Percentiles rank a stretch among this genome's conserved stretches.
phyloP scores from a whole-genome alignment of 2,329 filamentous ascomycete species.

The Talaromyces sp. region DNA sequence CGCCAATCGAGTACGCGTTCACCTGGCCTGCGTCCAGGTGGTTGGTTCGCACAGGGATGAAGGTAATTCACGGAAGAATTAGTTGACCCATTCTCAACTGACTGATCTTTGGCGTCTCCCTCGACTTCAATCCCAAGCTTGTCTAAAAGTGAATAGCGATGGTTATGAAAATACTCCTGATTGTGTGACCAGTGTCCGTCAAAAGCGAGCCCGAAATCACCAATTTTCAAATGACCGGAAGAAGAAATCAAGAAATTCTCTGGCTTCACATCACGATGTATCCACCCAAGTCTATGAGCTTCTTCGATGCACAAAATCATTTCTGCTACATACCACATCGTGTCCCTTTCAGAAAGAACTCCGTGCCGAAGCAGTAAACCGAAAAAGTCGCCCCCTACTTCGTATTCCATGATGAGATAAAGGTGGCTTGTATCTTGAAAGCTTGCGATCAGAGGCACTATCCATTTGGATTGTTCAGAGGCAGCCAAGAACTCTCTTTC shows the following conservation, averaged over 20 bases:
- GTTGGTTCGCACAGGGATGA: background rate
- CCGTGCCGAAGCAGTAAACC: slow-evolving; percentile 81
- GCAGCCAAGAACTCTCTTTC: slow-evolving; percentile 89
- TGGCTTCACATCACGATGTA: slow-evolving; percentile 93
- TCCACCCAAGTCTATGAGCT: slow-evolving; percentile 79
- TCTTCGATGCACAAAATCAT: slow-evolving; percentile 96
- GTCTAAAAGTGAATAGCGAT: slow-evolving; percentile 72
- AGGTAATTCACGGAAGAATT: slow-evolving; percentile 7
- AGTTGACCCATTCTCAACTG: slow-evolving; percentile 43
- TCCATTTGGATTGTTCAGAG: slow-evolving; percentile 83
- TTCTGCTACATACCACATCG: slow-evolving; percentile 86
- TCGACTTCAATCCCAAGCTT: slow-evolving; percentile 67
- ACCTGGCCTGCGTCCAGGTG: slow-evolving; percentile 16
- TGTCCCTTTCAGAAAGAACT: slow-evolving; percentile 68
- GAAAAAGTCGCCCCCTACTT: slow-evolving; percentile 93
- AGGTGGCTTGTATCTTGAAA: slow-evolving; percentile 82
- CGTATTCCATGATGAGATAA: slow-evolving; percentile 97
- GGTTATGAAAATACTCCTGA: slow-evolving; percentile 76
- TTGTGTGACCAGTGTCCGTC: slow-evolving; percentile 94
- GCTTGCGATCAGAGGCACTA: slow-evolving; percentile 79
- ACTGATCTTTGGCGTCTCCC: slow-evolving; percentile 67
- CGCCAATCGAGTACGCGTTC: slow-evolving; percentile 64
- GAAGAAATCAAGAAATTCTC: slow-evolving; percentile 93
- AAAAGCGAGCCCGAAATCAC: slow-evolving; percentile 92
- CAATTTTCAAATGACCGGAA: slow-evolving; percentile 87